Percentiles rank a stretch among this genome's conserved stretches.
Conservation (phyloP, 768 basidiomycete species). For the Suillus brevipes region DNA sequence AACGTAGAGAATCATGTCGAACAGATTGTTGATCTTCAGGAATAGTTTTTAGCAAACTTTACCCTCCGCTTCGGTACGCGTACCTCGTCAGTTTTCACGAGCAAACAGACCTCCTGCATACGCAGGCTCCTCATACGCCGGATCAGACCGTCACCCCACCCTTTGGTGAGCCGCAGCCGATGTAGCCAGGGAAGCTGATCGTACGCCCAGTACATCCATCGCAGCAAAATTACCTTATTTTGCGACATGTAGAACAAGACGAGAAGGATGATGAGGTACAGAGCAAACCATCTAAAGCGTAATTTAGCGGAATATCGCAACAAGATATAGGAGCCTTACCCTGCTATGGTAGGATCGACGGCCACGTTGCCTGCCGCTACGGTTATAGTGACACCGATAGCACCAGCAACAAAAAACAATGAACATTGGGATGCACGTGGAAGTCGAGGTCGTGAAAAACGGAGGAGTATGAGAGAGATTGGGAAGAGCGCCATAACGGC, state of each 20-base stretch:
- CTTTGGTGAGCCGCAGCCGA: conserved; percentile 34
- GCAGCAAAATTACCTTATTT: conserved; percentile 54
- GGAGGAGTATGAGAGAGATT: conserved; percentile 55
- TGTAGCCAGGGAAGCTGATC: conserved; percentile 59
- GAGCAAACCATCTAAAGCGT: conserved; percentile 55
- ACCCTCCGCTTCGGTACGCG: conserved; percentile 8
- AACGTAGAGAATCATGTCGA: conserved; percentile 68
- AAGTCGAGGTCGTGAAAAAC: conserved; percentile 65
- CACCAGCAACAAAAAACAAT: conserved; percentile 40
- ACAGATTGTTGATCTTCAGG: conserved; percentile 60
- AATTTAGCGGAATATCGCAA: conserved; percentile 5
- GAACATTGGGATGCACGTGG: conserved; percentile 43
- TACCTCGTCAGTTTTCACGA: conserved; percentile 69
- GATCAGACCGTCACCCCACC: conserved; percentile 47
- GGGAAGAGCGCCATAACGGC: conserved; percentile 67
- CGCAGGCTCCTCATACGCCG: conserved; percentile 45
- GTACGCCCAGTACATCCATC: conserved; percentile 60
- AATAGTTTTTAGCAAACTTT: neutral
- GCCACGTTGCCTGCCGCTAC: conserved; percentile 63
- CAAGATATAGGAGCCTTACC: conserved; percentile 36
- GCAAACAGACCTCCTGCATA: conserved; percentile 56
- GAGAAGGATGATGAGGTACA: conserved; percentile 56
- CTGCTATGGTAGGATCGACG: conserved; percentile 54
- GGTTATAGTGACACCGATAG: conserved; percentile 41
- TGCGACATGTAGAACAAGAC: conserved; percentile 49